Evolutionary conservation across 192 early-diverging fungal genomes (phyloP), one percentile per base, ranked within the genome.

Genomic region (Lobosporangium transversale): DNA sequence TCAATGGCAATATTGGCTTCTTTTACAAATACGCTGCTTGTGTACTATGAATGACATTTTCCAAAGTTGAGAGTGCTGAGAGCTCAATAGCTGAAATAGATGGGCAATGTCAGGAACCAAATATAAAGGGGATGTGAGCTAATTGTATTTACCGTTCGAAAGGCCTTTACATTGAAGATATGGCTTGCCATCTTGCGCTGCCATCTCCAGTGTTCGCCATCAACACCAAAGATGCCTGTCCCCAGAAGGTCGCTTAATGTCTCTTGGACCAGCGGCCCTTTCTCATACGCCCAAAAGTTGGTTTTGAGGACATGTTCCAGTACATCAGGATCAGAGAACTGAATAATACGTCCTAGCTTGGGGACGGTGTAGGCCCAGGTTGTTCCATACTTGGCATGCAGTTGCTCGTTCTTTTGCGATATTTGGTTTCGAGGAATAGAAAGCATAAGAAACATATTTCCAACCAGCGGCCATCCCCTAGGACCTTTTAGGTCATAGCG

Each of bases 301-400:
- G 42, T 61, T 56, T 74, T 74, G 17, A 81, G 53, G 2, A 81
- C 62, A 59, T 81, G 62, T 24, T 81, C 71, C 51, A 81, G 8
- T 10, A 60, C 43, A 9, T 50, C 62, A 9, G 80, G 73, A 21
- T 68, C 47, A 27, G 37, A 53, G 30, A 76, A 55, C 26, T 66
- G 40, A 21, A 78, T 58, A 23, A 76, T 15, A 29, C 80, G 45
- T 3, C 70, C 79, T 2, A 80, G 14, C 3, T 48, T 53, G 7
- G 67, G 66, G 0, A 81, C 30, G 24, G 42, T 61, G 33, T 70
- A 50, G 0, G 80, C 35, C 23, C 60, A 76, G 7, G 49, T 54
- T 6, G 53, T 17, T 3, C 59, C 65, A 26, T 57, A 63, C 15
- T 58, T 24, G 17, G 66, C 37, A 27, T 70, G 67, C 8, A 50